phyloP scores from a whole-genome alignment of 2,329 filamentous ascomycete species.

The Fusarium phyllophilum region DNA sequence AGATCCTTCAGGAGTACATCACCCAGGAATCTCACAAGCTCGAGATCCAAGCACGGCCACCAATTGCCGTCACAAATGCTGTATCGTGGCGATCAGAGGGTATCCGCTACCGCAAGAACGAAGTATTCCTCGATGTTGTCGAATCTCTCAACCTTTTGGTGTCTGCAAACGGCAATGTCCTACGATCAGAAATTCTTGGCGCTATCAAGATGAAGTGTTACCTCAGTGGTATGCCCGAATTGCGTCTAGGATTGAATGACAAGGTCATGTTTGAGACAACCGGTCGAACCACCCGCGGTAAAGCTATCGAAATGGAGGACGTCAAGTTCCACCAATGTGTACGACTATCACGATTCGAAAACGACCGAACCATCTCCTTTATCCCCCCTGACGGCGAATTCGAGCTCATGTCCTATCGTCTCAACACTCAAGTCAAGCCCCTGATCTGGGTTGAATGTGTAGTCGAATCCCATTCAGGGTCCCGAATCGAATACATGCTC shows the following conservation, averaged over 20 bases:
- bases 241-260: constrained; percentile 94
- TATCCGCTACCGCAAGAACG: constrained; percentile 98
- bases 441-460: constrained; percentile 99
- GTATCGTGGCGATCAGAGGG: constrained; percentile 98
- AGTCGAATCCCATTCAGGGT: constrained; percentile 94
- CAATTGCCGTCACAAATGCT: constrained; percentile 97
- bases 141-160: constrained; percentile 97
- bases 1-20: constrained; percentile 99
- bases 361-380: constrained; percentile 98
- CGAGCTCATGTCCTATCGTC: constrained; percentile 97
- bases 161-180: constrained; percentile 91
- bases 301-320: constrained; percentile 99
- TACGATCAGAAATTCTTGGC: constrained; percentile 95
- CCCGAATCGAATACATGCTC: constrained; percentile 97
- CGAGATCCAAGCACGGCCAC: constrained; percentile 93
- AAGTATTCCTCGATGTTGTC: constrained; percentile 97
- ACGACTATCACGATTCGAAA: constrained; percentile 93
- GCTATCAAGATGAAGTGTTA: constrained; percentile 99
- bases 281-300: constrained; percentile 90
- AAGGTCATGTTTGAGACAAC: constrained; percentile 99
- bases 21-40: constrained; percentile 99
- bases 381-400: constrained; percentile 99
- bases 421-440: constrained; percentile 98
- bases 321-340: constrained; percentile 99
- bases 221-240: constrained; percentile 95